Evolutionary conservation across 2,329 filamentous ascomycete species (phyloP).

Genomic region (Penicillium sp.): DNA sequence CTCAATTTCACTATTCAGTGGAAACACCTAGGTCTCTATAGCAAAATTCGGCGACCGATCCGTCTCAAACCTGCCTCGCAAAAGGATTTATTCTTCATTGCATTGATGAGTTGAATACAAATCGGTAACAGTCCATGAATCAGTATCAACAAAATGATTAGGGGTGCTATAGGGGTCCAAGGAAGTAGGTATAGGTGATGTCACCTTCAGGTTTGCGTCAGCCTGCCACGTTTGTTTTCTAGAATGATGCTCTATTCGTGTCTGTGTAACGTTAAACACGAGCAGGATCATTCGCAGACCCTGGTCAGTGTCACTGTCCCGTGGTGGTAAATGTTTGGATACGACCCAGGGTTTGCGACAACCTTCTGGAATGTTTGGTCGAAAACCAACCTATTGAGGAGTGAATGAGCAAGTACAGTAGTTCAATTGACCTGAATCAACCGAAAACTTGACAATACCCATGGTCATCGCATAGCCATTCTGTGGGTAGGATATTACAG

Average conservation of each 20-base stretch:
- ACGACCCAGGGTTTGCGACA: background rate
- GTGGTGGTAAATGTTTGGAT: background rate
- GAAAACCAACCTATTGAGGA: background rate
- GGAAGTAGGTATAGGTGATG: no score
- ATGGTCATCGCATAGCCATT: background rate
- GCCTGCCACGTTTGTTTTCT: background rate
- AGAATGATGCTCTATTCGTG: background rate
- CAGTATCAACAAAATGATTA: background rate
- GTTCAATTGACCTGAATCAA: no score
- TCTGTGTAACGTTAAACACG: background rate
- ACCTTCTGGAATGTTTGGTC: background rate
- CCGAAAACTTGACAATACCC: no score
- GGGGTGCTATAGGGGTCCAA: background rate
- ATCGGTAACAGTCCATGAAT: no score
- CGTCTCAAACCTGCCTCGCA: background rate
- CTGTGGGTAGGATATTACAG: background rate
- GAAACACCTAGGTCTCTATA: background rate
- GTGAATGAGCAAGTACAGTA: background rate
- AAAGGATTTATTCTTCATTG: background rate
- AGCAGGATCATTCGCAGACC: no score
- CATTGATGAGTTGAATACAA: background rate
- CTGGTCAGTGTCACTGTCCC: background rate
- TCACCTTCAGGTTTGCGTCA: background rate
- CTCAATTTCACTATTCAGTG: background rate
- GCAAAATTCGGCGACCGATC: background rate